Evolutionary conservation across 768 basidiomycete genomes (phyloP).

Genomic region (Tulasnella sp.): DNA sequence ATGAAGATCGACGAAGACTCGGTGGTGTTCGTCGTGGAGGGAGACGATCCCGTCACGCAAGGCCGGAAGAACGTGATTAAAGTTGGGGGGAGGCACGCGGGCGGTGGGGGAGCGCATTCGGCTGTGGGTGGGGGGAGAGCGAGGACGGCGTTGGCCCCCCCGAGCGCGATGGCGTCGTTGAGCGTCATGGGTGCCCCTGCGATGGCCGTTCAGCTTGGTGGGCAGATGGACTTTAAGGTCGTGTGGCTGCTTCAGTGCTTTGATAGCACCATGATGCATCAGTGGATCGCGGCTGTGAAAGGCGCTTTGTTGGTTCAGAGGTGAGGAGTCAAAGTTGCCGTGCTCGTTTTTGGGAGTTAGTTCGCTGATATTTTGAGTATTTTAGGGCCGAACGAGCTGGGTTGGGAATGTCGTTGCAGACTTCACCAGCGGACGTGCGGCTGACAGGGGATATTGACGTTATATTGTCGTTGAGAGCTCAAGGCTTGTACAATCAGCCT

Average conservation of each 20-base stretch:
- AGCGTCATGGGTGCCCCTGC: background rate
- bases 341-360: background rate
- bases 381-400: constrained; percentile 11
- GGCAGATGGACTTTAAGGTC: background rate
- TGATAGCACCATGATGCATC: constrained; percentile 6
- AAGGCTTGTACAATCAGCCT: background rate
- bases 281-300: constrained; percentile 9
- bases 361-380: too few species aligned
- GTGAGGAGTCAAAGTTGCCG: background rate
- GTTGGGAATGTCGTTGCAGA: constrained; percentile 1
- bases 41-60: background rate
- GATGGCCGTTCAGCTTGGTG: background rate
- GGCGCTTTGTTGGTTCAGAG: constrained; percentile 9
- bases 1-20: constrained; percentile 13
- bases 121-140: background rate
- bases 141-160: background rate
- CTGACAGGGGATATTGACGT: constrained; percentile 10
- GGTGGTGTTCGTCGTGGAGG: constrained; percentile 10
- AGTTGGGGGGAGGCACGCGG: constrained; percentile 3
- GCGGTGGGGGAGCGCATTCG: background rate
- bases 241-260: constrained; percentile 10
- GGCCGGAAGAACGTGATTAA: constrained; percentile 9
- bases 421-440: background rate
- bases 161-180: background rate
- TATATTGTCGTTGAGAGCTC: constrained; percentile 5